Conservation (phyloP, 345 rosid species). For the Hibiscus tridactylites region DNA sequence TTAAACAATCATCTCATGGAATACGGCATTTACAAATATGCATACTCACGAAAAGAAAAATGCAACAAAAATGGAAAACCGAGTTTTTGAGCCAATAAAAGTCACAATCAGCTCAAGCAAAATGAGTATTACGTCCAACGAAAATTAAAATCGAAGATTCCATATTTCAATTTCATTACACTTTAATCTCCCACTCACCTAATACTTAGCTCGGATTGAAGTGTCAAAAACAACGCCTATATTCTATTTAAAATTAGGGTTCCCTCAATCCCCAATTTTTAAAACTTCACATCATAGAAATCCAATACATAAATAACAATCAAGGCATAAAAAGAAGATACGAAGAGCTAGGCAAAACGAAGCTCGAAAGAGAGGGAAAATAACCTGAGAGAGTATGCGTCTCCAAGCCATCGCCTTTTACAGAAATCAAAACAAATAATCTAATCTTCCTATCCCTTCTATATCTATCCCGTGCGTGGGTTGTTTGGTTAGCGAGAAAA, state of each 20-base stretch:
- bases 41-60: background rate
- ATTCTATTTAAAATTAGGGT: slow-evolving; percentile 9
- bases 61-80: background rate
- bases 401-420: slow-evolving; percentile 77
- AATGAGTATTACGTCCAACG: background rate
- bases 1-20: background rate
- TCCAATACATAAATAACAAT: background rate
- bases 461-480: background rate
- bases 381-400: slow-evolving; percentile 74
- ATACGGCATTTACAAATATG: background rate
- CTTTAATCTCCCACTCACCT: background rate
- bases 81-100: background rate
- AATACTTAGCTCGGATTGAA: background rate
- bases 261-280: slow-evolving; percentile 3
- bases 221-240: background rate
- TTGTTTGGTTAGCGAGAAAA: slow-evolving; percentile 21
- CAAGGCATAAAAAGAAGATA: background rate
- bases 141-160: background rate
- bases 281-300: background rate
- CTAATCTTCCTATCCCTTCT: slow-evolving; percentile 16
- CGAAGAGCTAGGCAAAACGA: background rate
- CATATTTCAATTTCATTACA: background rate
- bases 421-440: slow-evolving; percentile 4
- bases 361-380: background rate
- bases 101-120: slow-evolving; percentile 3